phyloP scores from a whole-genome alignment of 2,329 filamentous ascomycete species.

The Blastomyces parvus region DNA sequence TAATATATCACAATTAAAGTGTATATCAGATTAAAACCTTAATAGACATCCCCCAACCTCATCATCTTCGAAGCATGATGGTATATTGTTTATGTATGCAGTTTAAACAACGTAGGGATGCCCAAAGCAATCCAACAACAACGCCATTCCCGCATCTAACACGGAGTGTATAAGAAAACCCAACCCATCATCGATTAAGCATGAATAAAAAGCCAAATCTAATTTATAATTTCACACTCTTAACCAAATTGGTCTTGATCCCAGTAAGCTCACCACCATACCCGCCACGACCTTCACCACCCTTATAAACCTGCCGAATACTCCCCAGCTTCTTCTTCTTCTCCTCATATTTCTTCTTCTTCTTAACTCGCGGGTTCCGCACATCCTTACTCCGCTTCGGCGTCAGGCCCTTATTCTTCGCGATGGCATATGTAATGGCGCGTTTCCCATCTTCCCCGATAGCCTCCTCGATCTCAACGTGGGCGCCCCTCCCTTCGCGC shows the following conservation, averaged over 20 bases:
- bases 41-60: not conserved
- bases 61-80: not conserved
- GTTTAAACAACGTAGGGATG: not conserved
- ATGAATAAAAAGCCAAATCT: not conserved
- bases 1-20: not conserved
- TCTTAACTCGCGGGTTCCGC: conserved; percentile 93
- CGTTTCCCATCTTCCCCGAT: conserved; percentile 78
- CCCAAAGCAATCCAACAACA: no score
- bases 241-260: conserved; percentile 88
- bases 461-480: conserved; percentile 56
- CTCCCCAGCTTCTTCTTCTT: conserved; percentile 95
- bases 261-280: conserved; percentile 89
- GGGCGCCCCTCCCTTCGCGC: conserved; percentile 41
- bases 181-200: not conserved
- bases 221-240: conserved; percentile 68
- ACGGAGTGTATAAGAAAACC: not conserved
- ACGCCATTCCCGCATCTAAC: not conserved
- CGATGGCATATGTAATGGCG: conserved; percentile 84
- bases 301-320: conserved; percentile 77
- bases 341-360: conserved; percentile 89
- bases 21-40: not conserved
- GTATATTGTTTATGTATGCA: not conserved
- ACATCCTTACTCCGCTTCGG: conserved; percentile 89
- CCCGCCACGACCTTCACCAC: conserved; percentile 70
- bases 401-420: conserved; percentile 94